Conservation (phyloP, 768 basidiomycete species). For the Tylopilus balloui region DNA sequence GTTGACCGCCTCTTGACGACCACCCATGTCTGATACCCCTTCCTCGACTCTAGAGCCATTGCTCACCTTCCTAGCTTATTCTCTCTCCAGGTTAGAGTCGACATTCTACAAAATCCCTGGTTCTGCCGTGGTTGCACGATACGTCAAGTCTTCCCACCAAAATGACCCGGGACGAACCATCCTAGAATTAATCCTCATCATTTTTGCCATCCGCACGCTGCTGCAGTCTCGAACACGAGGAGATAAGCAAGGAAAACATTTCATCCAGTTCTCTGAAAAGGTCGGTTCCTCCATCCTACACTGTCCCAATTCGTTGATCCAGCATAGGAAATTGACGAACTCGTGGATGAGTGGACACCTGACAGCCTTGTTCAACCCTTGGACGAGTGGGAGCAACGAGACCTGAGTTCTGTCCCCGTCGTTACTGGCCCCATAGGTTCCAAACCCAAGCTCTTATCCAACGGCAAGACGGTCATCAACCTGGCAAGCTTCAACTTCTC, state of each 20-base stretch:
- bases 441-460: constrained; percentile 70
- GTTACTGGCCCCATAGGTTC: constrained; percentile 78
- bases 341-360: constrained; percentile 93
- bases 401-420: constrained; percentile 72
- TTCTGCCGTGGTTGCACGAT: constrained; percentile 80
- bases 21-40: constrained; percentile 31
- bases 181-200: constrained; percentile 81
- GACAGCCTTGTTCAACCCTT: constrained; percentile 73
- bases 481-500: constrained; percentile 90
- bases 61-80: constrained; percentile 61
- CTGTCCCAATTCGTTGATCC: not conserved
- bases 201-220: constrained; percentile 88
- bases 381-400: constrained; percentile 52
- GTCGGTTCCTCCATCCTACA: constrained; percentile 38
- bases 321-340: constrained; percentile 86
- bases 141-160: constrained; percentile 91
- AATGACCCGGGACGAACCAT: constrained; percentile 92
- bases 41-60: constrained; percentile 44
- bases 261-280: constrained; percentile 88
- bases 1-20: constrained; percentile 9
- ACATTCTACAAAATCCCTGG: constrained; percentile 76
- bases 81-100: constrained; percentile 54
- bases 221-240: constrained; percentile 85
- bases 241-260: constrained; percentile 80
- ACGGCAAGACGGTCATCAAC: constrained; percentile 75